Base-by-base conservation (phyloP, 2,329 filamentous ascomycete species). In the Niveomyces coronatus region DNA sequence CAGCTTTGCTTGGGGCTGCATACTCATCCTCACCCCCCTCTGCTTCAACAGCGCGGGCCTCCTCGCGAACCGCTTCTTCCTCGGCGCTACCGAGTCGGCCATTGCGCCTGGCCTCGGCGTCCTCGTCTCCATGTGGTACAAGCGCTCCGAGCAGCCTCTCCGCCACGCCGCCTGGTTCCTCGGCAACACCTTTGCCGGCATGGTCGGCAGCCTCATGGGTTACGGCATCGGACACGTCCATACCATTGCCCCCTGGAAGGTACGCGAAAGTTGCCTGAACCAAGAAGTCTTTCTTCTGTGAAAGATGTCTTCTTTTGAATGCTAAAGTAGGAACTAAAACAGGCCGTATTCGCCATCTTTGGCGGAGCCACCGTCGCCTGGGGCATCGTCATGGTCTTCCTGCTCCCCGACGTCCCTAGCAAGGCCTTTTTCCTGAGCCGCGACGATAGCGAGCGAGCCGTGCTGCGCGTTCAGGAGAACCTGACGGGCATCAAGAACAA, bases 1-100 rank as follows among this genome's bases (percentile, higher is more conserved):
- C 19, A 44, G 51, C 14, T 16, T 49, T 3, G 14, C 50, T n/a
- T 63, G 60, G 60, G 60, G 60, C 3, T 37, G 40, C 3, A 53
- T 68, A n/a, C 49, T 70, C 29, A 63, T 67, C 53, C 53, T 61
- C 13, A 65, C 64, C 1, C 64, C 66, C 0, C 31, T 48, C 10
- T 45, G 43, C 31, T 43, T 39, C 32, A 47, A 45, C 9, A 45
- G 43, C 5, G 43, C 38, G 0, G 49, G 53, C 9, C 44, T 60
- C 4, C 43, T 60, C 10, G 51, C 52, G 1, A 46, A 51, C 22
- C 52, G 57, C 3, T 58, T 58, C 44, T 56, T 58, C 38, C 47
- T 61, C 1, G 56, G 58, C 2, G 47, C 54, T 9, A 33, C 45
- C 15, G 58, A 60, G 37, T 48, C 56, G 1, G 50, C 50, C 13